Conservation (phyloP, 345 rosid species). For the Abelmoschus esculentus region DNA sequence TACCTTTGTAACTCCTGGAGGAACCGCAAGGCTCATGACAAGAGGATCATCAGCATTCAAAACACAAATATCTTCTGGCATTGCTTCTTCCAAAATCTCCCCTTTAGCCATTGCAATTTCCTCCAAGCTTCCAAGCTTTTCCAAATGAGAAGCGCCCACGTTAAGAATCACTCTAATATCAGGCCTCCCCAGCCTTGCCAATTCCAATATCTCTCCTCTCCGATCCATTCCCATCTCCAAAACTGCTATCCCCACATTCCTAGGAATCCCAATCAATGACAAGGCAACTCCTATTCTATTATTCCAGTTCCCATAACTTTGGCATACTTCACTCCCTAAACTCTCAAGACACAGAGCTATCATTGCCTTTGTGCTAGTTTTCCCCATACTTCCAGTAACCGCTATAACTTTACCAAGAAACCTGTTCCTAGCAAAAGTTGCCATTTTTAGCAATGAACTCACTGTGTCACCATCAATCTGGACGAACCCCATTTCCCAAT, state of each 20-base stretch:
- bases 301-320: constrained; percentile 27
- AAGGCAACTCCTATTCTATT: constrained; percentile 26
- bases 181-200: constrained; percentile 25
- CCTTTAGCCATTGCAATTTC: constrained; percentile 26
- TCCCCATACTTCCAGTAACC: constrained; percentile 26
- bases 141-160: constrained; percentile 28
- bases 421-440: constrained; percentile 16
- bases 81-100: constrained; percentile 21
- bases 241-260: constrained; percentile 12
- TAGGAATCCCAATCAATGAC: constrained; percentile 20
- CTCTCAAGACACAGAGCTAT: constrained; percentile 22
- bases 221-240: constrained; percentile 33
- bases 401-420: constrained; percentile 16
- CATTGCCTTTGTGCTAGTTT: constrained; percentile 28
- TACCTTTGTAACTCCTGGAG: constrained; percentile 23
- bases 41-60: constrained; percentile 30
- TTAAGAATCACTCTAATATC: constrained; percentile 19
- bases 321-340: constrained; percentile 11
- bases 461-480: constrained; percentile 15
- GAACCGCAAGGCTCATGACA: constrained; percentile 19
- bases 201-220: constrained; percentile 31
- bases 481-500: constrained; percentile 26
- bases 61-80: constrained; percentile 17
- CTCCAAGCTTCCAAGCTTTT: constrained; percentile 19
- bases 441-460: constrained; percentile 15